Evolutionary conservation across 768 basidiomycete genomes (phyloP), one percentile per base, ranked within the genome.

Genomic region (Trametes gibbosa): DNA sequence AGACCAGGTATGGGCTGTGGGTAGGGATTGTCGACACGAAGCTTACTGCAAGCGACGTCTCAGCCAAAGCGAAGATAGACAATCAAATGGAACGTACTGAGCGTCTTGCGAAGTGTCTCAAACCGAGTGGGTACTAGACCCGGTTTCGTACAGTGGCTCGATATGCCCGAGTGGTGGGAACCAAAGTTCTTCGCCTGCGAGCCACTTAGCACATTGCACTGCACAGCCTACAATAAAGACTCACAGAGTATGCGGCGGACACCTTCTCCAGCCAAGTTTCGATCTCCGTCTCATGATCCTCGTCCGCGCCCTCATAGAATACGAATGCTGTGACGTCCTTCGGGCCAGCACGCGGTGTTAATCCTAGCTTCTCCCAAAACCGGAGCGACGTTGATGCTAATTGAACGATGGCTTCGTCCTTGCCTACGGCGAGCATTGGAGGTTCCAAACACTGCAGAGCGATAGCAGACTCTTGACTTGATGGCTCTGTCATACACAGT

Each of bases 331-430:
- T 79, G 4, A 89, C 77, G 63, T 93, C 79, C 72, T 94, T 93
- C 57, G 74, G 76, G 7, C 93, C 92, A 35, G 80, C 80, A 47
- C 81, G 78, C 0, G 92, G 92, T 16, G 78, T 77, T 43, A 95
- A 68, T 0, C 89, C 90, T 13, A 93, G 78, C 69, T 92, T 94
- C 64, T 90, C 87, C 92, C 92, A 94, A 70, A 93, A 94, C 2
- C 86, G 79, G 23, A 94, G 68, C 0, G 90, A 87, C 4, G 89
- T 72, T 1, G 90, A 86, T 14, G 83, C 70, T 17, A 90, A 70
- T 41, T 91, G 84, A n/a, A 94, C 76, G 25, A 91, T 71, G 3
- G 83, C 79, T 37, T 86, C 85, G 2, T 82, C 81, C 66, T 90
- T 90, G 2, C 82, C 85, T 27, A 90, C 77, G 0, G 85, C 76